Percentiles rank a stretch among this genome's conserved stretches.
These are phyloP conservation scores for Gamarada debralockiae DNA, from an alignment of 495 filamentous ascomycete species.

Conservation along the genomic window DNA sequence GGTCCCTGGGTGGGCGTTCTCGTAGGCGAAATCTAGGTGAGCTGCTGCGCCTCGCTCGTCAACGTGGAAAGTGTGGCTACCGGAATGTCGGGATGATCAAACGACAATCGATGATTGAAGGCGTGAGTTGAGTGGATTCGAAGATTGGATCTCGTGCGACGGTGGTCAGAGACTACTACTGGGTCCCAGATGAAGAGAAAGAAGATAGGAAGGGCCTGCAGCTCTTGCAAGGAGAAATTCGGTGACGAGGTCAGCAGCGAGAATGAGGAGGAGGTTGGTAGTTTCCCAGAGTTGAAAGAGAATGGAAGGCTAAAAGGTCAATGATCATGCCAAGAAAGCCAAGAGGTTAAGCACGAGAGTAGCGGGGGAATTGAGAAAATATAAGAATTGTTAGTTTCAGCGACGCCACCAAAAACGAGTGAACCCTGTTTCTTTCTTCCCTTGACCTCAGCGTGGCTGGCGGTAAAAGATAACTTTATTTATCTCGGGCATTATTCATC, in stretches of 20 bases:
- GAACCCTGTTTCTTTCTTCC: too few species aligned
- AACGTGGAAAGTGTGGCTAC: background rate
- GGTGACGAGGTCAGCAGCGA: background rate
- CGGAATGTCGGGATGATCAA: background rate
- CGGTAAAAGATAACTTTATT: too few species aligned
- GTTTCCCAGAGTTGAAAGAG: too few species aligned
- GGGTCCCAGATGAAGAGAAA: too few species aligned
- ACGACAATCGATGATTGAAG: background rate
- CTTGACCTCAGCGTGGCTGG: too few species aligned
- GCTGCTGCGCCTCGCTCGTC: conserved; percentile 23
- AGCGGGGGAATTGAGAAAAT: background rate
- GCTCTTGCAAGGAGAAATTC: too few species aligned
- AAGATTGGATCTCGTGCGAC: background rate
- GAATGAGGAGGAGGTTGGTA: background rate
- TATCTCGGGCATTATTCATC: too few species aligned
- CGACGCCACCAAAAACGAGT: too few species aligned
- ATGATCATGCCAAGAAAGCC: too few species aligned
- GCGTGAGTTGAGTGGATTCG: background rate
- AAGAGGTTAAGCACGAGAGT: background rate
- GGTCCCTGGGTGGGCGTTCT: background rate
- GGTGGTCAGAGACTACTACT: background rate
- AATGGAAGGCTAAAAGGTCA: too few species aligned
- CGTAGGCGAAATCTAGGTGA: background rate
- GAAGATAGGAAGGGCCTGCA: too few species aligned
- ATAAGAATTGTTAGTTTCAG: background rate